Evolutionary conservation across 2,329 filamentous ascomycete genomes (phyloP).

Genomic region (Nannizziopsis barbatae): DNA sequence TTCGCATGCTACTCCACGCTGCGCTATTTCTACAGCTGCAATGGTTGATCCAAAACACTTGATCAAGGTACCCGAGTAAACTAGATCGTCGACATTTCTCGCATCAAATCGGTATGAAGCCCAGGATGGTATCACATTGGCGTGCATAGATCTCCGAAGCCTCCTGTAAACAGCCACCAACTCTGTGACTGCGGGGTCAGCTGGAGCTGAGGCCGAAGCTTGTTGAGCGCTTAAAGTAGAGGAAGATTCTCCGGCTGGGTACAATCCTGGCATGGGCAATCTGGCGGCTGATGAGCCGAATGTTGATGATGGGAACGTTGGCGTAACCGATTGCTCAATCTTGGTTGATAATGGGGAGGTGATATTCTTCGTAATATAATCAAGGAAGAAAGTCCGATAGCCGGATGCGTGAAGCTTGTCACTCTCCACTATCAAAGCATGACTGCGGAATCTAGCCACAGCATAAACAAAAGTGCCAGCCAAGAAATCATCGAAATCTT

Average conservation of each 20-base stretch:
- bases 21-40: conserved; percentile 78
- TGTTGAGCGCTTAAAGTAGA: conserved; percentile 25
- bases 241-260: conserved; percentile 28
- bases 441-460: conserved; percentile 41
- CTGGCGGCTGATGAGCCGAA: conserved; percentile 22
- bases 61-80: conserved; percentile 36
- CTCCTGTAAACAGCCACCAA: conserved; percentile 47
- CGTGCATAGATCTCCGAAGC: conserved; percentile 44
- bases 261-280: conserved; percentile 31
- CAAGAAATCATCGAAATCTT: conserved; percentile 59
- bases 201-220: conserved; percentile 16
- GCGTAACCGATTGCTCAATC: conserved; percentile 26
- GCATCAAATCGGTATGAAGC: conserved; percentile 36
- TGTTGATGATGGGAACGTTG: conserved; percentile 22
- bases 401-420: conserved; percentile 25
- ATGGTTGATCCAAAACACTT: conserved; percentile 67
- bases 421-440: conserved; percentile 31
- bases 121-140: conserved; percentile 40
- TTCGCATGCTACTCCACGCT: conserved; percentile 68
- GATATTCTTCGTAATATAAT: conserved; percentile 42
- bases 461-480: conserved; percentile 44
- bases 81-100: conserved; percentile 37
- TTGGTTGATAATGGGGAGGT: conserved; percentile 40
- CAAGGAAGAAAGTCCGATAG: conserved; percentile 41
- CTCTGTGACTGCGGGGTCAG: conserved; percentile 34